Conservation (phyloP, 768 basidiomycete species). For the Pisolithus orientalis region DNA sequence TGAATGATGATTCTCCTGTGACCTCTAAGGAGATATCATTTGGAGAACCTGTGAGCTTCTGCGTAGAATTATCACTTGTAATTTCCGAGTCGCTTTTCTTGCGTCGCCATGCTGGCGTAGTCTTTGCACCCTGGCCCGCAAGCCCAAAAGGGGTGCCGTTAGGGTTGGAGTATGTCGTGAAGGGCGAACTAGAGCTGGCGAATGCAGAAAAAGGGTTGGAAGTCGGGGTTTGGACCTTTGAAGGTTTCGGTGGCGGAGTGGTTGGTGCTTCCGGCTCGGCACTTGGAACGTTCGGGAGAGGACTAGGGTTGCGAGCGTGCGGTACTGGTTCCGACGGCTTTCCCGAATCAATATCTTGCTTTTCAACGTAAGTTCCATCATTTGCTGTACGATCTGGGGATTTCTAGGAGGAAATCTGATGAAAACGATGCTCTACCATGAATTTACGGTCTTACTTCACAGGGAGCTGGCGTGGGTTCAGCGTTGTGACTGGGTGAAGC, state of each 20-base stretch:
- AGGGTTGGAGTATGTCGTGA: slow-evolving; percentile 23
- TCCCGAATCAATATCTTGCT: slow-evolving; percentile 7
- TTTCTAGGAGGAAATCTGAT: slow-evolving; percentile 6
- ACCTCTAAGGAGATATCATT: slow-evolving; percentile 9
- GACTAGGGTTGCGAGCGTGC: slow-evolving; percentile 6
- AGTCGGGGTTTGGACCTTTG: slow-evolving; percentile 3
- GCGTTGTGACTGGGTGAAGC: not conserved
- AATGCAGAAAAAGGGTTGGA: slow-evolving; percentile 36
- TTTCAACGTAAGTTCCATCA: slow-evolving; percentile 1
- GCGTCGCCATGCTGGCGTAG: slow-evolving; percentile 23
- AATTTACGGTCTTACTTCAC: slow-evolving; percentile 11
- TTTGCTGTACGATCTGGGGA: not conserved
- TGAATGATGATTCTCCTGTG: not conserved
- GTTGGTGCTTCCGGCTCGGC: slow-evolving; percentile 5
- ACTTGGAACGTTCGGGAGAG: slow-evolving; percentile 6
- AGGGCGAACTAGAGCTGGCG: slow-evolving; percentile 30
- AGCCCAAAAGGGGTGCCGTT: slow-evolving; percentile 18
- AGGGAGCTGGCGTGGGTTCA: slow-evolving; percentile 2
- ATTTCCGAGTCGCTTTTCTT: slow-evolving; percentile 6
- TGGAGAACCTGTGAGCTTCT: slow-evolving; percentile 13
- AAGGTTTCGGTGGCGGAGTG: slow-evolving; percentile 10
- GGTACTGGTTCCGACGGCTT: not conserved
- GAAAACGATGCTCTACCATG: slow-evolving; percentile 3
- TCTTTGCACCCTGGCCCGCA: slow-evolving; percentile 9
- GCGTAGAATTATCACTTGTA: slow-evolving; percentile 2